These are phyloP conservation scores for Letharia columbiana DNA, from an alignment of 495 filamentous ascomycete genomes.

Conservation along the genomic window DNA sequence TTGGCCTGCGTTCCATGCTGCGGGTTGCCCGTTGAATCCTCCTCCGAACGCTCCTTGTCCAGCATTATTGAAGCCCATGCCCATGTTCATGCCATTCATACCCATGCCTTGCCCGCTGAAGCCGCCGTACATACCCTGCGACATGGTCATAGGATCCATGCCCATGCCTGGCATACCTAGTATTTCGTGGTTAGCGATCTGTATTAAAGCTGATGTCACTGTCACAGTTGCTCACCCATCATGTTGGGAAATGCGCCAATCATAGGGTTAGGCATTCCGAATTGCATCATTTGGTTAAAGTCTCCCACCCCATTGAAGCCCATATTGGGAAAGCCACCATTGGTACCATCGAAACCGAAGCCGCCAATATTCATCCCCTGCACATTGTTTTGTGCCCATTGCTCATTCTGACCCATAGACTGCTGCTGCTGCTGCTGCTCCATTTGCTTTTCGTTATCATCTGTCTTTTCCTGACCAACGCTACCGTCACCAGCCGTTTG, in stretches of 20 bases:
- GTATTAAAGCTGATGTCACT: neutral
- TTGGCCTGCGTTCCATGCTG: constrained; percentile 64
- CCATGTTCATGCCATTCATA: constrained; percentile 88
- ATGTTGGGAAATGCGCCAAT: constrained; percentile 62
- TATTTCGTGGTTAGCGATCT: constrained; percentile 10
- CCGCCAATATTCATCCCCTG: constrained; percentile 31
- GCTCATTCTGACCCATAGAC: constrained; percentile 11
- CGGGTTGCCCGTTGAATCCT: constrained; percentile 53
- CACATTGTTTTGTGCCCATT: constrained; percentile 27
- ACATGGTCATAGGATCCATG: constrained; percentile 84
- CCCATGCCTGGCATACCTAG: constrained; percentile 69
- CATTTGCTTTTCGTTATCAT: constrained; percentile 18
- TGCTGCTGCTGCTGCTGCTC: constrained; percentile 30
- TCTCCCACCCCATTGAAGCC: constrained; percentile 52
- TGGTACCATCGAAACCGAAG: constrained; percentile 41
- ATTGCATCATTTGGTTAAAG: constrained; percentile 65
- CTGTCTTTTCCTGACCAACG: constrained; percentile 18
- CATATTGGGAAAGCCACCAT: constrained; percentile 54
- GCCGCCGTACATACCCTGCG: constrained; percentile 79
- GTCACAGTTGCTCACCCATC: constrained; percentile 63
- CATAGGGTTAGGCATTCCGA: constrained; percentile 55
- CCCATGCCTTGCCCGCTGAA: constrained; percentile 74
- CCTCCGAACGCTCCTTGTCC: constrained; percentile 56
- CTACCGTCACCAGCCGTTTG: constrained; percentile 21
- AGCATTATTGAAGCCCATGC: constrained; percentile 65